Base-by-base conservation (phyloP, 495 filamentous ascomycete genomes). In the Platismatia glauca region DNA sequence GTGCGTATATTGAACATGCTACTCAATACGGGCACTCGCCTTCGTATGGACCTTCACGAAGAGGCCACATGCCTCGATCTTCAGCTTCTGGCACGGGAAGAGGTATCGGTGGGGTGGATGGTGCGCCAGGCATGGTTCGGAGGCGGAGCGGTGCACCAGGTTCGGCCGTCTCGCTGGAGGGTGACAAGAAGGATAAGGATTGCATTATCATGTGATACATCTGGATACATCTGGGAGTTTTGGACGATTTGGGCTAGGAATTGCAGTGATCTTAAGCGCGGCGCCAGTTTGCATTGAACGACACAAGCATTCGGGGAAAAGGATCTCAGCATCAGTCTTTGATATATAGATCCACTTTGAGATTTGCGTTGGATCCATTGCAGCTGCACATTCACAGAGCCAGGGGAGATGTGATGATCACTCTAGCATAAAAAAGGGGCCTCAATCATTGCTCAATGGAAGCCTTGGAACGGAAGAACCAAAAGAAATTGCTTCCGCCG, bases 151-250 rank as follows among this genome's bases (percentile, higher is more conserved):
- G 61, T 27, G 59, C 50, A n/a, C 56, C 53, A 15, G 53, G 46
- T 9, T 50, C 64, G 13, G 64, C 57, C 31, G 29, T 57, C 6
- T 59, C 61, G 33, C 9, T 43, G 13, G 58, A 67, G 67, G 20
- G 60, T 67, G 61, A 56, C 38, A 59, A 67, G 62, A 65, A 67
- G 63, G 67, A 76, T 20, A 66, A 70, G 52, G 71, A 75, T 29
- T 75, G 74, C 58, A 58, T 70, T 44, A 66, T 75, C 27, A 76
- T 76, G 74, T 76, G 48, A 52, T 29, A n/a, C n/a, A n/a, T n/a
- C n/a, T n/a, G n/a, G n/a, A n/a, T n/a, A n/a, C 27, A 31, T 50
- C 24, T 27, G 24, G 22, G 12, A 1, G 5, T n/a, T 29, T 50
- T 13, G 8, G 1, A 29, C 3, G 4, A 22, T 13, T 50, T 50